A percentile compares a stretch with the other conserved stretches of the same genome.
Conservation (phyloP, 1,139 yeast species). For the Debaryomyces coudertii region DNA sequence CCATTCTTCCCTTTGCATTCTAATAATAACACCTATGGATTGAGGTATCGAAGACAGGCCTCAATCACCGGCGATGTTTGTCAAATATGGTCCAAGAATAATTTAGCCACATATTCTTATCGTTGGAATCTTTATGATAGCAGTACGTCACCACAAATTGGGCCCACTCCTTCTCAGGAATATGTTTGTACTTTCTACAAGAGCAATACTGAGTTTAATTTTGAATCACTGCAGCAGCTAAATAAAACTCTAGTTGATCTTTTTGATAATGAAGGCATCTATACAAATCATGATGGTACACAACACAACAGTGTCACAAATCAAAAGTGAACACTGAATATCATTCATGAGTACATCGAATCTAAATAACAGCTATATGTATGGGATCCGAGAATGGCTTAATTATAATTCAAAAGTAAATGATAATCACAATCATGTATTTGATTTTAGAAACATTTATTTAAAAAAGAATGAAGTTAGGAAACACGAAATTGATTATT, state of each 20-base stretch:
- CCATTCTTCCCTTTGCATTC: not conserved
- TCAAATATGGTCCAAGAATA: constrained; percentile 1
- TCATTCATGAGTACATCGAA: constrained; percentile 3
- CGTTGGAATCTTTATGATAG: constrained; percentile 6
- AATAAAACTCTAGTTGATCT: constrained; percentile 1
- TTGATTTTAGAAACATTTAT: not conserved
- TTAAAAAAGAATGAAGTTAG: too few species aligned
- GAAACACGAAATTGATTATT: too few species aligned
- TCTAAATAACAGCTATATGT: constrained; percentile 6
- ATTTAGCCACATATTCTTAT: constrained; percentile 2
- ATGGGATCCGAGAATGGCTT: constrained; percentile 4
- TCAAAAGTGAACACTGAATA: constrained; percentile 8
- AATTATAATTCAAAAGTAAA: not conserved
- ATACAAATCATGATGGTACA: constrained; percentile 1
- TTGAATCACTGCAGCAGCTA: constrained; percentile 2
- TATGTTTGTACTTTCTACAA: constrained; percentile 22
- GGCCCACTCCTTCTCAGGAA: constrained; percentile 21
- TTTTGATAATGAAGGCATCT: constrained; percentile 1
- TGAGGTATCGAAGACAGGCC: constrained; percentile 2
- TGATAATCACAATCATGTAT: not conserved
- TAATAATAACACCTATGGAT: constrained; percentile 3
- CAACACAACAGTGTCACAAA: not conserved
- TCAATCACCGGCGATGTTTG: constrained; percentile 2
- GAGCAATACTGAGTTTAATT: not conserved
- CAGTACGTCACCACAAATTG: constrained; percentile 4